Base-by-base conservation (phyloP, 352 stramenopile genomes). In the Globisporangium sylvaticum region DNA sequence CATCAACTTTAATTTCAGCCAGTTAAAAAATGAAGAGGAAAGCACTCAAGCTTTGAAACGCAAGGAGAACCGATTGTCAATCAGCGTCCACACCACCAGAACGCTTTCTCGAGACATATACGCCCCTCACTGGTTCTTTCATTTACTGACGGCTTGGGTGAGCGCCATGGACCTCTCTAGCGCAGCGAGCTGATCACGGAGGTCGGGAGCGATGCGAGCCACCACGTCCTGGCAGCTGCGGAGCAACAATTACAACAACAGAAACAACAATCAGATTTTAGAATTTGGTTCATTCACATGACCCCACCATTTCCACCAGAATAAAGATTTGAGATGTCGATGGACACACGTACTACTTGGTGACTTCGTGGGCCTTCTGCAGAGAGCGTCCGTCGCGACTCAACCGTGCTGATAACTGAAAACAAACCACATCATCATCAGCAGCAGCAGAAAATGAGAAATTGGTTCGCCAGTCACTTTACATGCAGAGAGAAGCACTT, bases 161-260 rank as follows among this genome's bases (percentile, higher is more conserved):
- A 68, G 56, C 1, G 58, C 63, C 3, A 76, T 57, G 14, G 72
- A 69, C 44, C 24, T 72, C 66, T 83, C 74, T 14, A 82, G 58
- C 20, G 67, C 67, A 9, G 73, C 65, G 37, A 86, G 71, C 56
- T 86, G 75, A 8, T 77, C 62, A 0, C 74, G 74, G 18, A 83
- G 48, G 14, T 66, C 68, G 12, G 75, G 78, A 4, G 76, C 65
- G 18, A 83, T 66, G 31, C 73, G 64, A 18, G 74, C 60, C n/a
- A 77, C 62, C 50, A 76, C 66, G 15, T 78, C 69, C 46, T 76
- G 71, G 39, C 76, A 81, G 34, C 76, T 86, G 56, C 9, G 15
- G 6, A 12, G 39, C 39, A 48, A 15, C 39, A 46, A 20, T 7
- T 10, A 22, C 9, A 57, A 44, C 4, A 63, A 9, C 48, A 55